Conservation (phyloP, 768 basidiomycete genomes). For the Neoboletus subvelutipes region DNA sequence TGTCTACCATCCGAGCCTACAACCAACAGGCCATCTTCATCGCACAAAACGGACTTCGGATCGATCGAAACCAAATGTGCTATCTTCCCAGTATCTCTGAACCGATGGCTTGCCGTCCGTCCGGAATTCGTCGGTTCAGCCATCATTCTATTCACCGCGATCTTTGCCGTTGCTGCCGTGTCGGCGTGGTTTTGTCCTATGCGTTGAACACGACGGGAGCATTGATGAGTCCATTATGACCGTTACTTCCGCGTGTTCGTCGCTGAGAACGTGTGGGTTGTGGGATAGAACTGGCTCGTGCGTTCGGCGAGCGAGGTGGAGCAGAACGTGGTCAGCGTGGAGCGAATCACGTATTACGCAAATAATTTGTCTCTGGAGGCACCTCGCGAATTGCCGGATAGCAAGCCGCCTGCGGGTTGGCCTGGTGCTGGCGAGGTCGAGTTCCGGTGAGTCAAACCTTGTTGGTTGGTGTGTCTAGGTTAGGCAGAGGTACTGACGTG, state of each 20-base stretch:
- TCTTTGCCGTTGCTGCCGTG: conserved; percentile 70
- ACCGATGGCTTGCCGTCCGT: conserved; percentile 82
- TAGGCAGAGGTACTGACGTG: neutral
- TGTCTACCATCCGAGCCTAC: conserved; percentile 84
- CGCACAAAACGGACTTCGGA: conserved; percentile 63
- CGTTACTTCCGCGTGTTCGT: neutral
- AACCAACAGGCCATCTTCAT: conserved; percentile 67
- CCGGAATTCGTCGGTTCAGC: conserved; percentile 81
- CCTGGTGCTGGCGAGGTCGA: conserved; percentile 70
- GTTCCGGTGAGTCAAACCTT: conserved; percentile 53
- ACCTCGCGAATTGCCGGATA: conserved; percentile 62
- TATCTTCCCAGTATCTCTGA: conserved; percentile 67
- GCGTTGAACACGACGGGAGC: conserved; percentile 82
- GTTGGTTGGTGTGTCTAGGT: neutral
- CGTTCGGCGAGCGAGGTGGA: conserved; percentile 85
- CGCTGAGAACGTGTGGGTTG: neutral
- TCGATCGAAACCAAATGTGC: conserved; percentile 86
- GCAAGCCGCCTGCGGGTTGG: conserved; percentile 60
- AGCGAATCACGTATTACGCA: conserved; percentile 82
- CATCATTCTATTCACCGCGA: conserved; percentile 73
- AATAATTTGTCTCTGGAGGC: conserved; percentile 68
- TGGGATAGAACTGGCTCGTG: conserved; percentile 72
- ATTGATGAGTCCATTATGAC: conserved; percentile 47
- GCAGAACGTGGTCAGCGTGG: conserved; percentile 87
- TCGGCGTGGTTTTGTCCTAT: conserved; percentile 84